Evolutionary conservation across 345 rosid species (phyloP), one percentile per base, ranked within the genome.

Genomic region (Gossypium anomalum): DNA sequence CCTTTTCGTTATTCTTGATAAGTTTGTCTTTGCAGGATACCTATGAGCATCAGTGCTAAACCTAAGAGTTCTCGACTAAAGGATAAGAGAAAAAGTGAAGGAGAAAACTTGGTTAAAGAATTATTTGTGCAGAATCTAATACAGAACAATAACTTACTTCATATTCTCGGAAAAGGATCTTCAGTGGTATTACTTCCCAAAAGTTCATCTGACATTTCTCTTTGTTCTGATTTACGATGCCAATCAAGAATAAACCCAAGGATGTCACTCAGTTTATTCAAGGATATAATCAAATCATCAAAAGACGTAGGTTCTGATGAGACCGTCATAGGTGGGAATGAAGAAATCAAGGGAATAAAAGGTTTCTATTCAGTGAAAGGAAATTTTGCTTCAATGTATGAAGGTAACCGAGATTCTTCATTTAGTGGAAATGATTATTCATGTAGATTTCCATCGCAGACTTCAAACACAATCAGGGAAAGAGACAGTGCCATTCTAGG

Each of bases 31-130:
- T 88, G 80, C 90, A 93, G 98, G 82, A 70, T 83, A 61, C 94
- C 98, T 69, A 38, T 65, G 72, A 80, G 80, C 80, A 79, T 80
- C 75, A 68, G 68, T 72, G 29, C 85, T 58, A 94, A 89, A 76
- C 99, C 98, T 34, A 88, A 96, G 77, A 95, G 98, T 85, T 93
- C 99, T 58, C 86, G 98, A 80, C 82, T 93, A 82, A 91, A 93
- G 80, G 92, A 93, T 72, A 95, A 90, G 92, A 87, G 83, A 75
- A 91, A 85, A 82, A 90, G 92, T 70, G 98, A 93, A 87, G 97
- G 92, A 55, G 98, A 95, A 80, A 87, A 77, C 23, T 82, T 93
- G 82, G 86, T 90, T 79, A 95, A 93, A 86, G 92, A 90, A 70
- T 82, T 82, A 57, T 95, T 95, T 83, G 93, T 89, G 72, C 82